Evolutionary conservation across 148 eudicot genomes (phyloP).

Genomic region (Nepenthes gracilis): DNA sequence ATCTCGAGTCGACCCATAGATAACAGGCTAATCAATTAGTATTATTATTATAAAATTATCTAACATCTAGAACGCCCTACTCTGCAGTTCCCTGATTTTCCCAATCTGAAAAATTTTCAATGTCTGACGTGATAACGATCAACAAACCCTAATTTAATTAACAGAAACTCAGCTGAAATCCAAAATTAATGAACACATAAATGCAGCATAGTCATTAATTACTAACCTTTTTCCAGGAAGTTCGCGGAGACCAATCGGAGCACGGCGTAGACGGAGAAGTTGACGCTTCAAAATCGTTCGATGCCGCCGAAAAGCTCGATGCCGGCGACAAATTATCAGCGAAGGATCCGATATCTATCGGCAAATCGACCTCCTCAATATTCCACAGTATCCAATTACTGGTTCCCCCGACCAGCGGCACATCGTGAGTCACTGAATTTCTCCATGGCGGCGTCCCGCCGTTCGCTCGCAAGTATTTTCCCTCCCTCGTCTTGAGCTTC

Average conservation of each 20-base stretch:
- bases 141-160: background rate
- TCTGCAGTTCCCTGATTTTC: too few relatives aligned
- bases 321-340: background rate
- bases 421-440: constrained; percentile 63
- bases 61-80: too few relatives aligned
- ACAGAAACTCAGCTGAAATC: background rate
- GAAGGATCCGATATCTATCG: background rate
- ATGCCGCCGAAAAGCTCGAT: background rate
- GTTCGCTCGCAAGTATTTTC: constrained; percentile 45
- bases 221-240: background rate
- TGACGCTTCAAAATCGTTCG: background rate
- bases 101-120: too few relatives aligned
- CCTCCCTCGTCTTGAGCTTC: constrained; percentile 31
- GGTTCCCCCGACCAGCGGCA: constrained; percentile 22
- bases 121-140: background rate
- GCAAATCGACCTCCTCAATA: constrained; percentile 44
- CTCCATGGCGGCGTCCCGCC: constrained; percentile 87
- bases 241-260: background rate
- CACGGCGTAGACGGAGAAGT: background rate
- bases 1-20: too few relatives aligned
- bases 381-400: constrained; percentile 56
- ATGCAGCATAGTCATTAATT: too few relatives aligned
- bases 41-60: too few relatives aligned
- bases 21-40: too few relatives aligned
- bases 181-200: background rate